phyloP scores from a whole-genome alignment of 129 eudicot species.

The Smallanthus sonchifolius region DNA sequence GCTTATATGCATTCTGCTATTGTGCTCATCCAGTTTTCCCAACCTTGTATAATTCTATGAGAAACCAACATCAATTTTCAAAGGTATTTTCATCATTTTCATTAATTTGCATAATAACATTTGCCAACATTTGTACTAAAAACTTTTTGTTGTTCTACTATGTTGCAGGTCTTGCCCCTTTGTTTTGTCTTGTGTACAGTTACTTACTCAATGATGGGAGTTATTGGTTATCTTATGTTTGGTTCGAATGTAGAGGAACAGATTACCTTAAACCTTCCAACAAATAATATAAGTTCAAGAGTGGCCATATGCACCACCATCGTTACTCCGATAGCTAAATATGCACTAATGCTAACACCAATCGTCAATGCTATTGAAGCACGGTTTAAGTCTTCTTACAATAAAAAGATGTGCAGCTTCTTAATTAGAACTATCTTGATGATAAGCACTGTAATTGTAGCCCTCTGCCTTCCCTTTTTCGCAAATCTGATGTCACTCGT shows the following conservation, averaged over 20 bases:
- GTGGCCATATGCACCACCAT: constrained; percentile 73
- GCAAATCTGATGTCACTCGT: constrained; percentile 69
- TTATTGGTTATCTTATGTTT: constrained; percentile 75
- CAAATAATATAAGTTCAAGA: constrained; percentile 46
- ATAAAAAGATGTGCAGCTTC: constrained; percentile 30
- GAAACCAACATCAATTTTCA: constrained; percentile 54
- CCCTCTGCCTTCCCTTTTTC: constrained; percentile 58
- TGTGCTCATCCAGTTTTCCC: constrained; percentile 96
- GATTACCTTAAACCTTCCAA: constrained; percentile 72
- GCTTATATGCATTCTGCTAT: constrained; percentile 76
- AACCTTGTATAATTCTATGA: constrained; percentile 73
- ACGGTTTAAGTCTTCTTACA: constrained; percentile 30
- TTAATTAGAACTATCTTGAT: constrained; percentile 50
- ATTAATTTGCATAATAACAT: neutral
- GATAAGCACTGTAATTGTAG: constrained; percentile 54
- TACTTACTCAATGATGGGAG: constrained; percentile 65
- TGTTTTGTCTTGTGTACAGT: constrained; percentile 57
- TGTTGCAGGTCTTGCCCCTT: constrained; percentile 59
- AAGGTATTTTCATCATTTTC: constrained; percentile 31
- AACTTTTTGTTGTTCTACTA: neutral
- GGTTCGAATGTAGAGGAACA: constrained; percentile 55
- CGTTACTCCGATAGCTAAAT: constrained; percentile 75
- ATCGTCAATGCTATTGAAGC: constrained; percentile 47
- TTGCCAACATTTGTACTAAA: neutral
- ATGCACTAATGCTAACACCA: constrained; percentile 77